A percentile compares a stretch with the other conserved stretches of the same genome.
These are phyloP conservation scores for Stagonosporopsis cucurbitacearum DNA, from an alignment of 2,329 filamentous ascomycete species.

Conservation along the genomic window DNA sequence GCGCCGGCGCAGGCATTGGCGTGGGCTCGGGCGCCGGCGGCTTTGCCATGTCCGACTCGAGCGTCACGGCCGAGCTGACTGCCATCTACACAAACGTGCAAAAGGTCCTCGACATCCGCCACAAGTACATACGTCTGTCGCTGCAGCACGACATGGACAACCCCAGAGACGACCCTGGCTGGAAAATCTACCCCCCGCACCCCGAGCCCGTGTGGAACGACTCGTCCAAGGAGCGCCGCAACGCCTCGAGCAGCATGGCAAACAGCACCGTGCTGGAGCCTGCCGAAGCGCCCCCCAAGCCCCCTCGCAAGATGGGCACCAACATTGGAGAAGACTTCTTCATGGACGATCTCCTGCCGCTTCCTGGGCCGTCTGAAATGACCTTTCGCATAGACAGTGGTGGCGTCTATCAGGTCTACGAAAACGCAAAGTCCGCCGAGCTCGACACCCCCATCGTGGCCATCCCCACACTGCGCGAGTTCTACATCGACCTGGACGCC, in stretches of 20 bases:
- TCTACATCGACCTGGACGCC: slow-evolving; percentile 91
- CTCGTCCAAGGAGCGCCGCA: slow-evolving; percentile 55
- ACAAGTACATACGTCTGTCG: slow-evolving; percentile 87
- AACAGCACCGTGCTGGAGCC: slow-evolving; percentile 47
- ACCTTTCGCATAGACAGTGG: slow-evolving; percentile 79
- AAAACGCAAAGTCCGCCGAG: slow-evolving; percentile 67
- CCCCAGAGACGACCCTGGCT: slow-evolving; percentile 81
- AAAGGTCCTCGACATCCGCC: slow-evolving; percentile 82
- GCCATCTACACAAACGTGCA: slow-evolving; percentile 91
- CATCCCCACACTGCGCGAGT: slow-evolving; percentile 93
- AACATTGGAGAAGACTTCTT: slow-evolving; percentile 93
- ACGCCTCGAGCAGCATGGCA: slow-evolving; percentile 47
- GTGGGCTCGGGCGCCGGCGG: slow-evolving; percentile 68
- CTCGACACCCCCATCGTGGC: slow-evolving; percentile 73
- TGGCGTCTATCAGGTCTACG: slow-evolving; percentile 92
- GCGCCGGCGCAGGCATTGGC: slow-evolving; percentile 65
- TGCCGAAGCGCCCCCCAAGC: slow-evolving; percentile 45
- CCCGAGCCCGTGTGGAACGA: slow-evolving; percentile 89
- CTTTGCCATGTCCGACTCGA: slow-evolving; percentile 74
- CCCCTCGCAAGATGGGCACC: slow-evolving; percentile 81
- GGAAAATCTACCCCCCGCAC: slow-evolving; percentile 89
- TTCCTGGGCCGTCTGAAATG: slow-evolving; percentile 74
- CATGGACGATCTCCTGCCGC: slow-evolving; percentile 75
- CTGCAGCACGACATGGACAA: slow-evolving; percentile 84
- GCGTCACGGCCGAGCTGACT: slow-evolving; percentile 82